A percentile compares a stretch with the other conserved stretches of the same genome.
phyloP scores from a whole-genome alignment of 495 filamentous ascomycete genomes.

The Talaromyces thailandensis region DNA sequence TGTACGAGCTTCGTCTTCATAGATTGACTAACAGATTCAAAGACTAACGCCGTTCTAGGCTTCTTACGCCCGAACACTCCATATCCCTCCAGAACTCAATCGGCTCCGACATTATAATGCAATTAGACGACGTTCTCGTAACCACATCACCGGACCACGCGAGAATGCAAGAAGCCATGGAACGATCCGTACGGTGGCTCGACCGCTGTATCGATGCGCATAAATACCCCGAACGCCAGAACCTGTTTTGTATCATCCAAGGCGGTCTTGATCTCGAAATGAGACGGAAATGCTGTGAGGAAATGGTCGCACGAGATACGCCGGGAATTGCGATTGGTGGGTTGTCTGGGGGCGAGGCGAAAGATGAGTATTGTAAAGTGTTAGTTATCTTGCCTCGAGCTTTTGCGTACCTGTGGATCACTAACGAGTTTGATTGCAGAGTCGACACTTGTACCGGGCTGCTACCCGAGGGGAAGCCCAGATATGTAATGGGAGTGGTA shows the following conservation, averaged over 20 bases:
- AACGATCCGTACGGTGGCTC: slow-evolving; percentile 94
- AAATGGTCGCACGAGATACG: slow-evolving; percentile 87
- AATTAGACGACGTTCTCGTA: slow-evolving; percentile 93
- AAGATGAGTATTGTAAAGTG: slow-evolving; percentile 54
- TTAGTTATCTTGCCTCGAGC: slow-evolving; percentile 7
- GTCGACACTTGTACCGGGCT: slow-evolving; percentile 79
- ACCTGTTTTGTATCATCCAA: slow-evolving; percentile 98
- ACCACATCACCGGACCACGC: slow-evolving; percentile 83
- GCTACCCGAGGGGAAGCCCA: slow-evolving; percentile 81
- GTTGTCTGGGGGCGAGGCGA: slow-evolving; percentile 75
- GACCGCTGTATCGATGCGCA: slow-evolving; percentile 94
- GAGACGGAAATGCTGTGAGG: slow-evolving; percentile 70
- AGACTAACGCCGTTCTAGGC: slow-evolving; percentile 29
- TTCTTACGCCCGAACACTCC: slow-evolving; percentile 94
- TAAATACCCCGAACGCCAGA: slow-evolving; percentile 72
- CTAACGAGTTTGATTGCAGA: slow-evolving; percentile 23
- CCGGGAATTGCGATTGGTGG: slow-evolving; percentile 96
- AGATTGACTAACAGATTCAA: background rate
- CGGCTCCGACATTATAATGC: slow-evolving; percentile 98
- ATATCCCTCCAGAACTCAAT: slow-evolving; percentile 95
- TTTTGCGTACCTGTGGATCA: background rate
- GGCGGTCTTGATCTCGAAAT: slow-evolving; percentile 89
- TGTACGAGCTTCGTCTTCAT: slow-evolving; percentile 37
- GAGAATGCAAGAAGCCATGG: slow-evolving; percentile 91
- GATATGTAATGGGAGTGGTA: slow-evolving; percentile 97